phyloP scores from a whole-genome alignment of 306 rosid genomes.

The Glycine tomentella region DNA sequence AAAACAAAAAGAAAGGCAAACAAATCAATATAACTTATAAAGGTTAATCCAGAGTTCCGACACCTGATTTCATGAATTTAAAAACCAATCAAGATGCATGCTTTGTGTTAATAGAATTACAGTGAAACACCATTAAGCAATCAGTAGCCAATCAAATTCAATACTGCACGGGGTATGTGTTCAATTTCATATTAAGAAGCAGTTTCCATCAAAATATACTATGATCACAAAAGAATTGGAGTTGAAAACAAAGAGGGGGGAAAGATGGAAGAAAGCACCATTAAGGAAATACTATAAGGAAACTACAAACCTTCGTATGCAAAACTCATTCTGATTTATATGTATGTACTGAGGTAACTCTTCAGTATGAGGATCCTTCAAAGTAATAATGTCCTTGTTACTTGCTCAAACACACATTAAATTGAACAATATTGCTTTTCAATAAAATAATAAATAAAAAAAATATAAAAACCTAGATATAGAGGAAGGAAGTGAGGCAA shows the following conservation, averaged over 20 bases:
- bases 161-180: not conserved
- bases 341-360: constrained; percentile 69
- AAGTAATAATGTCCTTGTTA: constrained; percentile 44
- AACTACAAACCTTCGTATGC: constrained; percentile 64
- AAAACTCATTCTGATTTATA: constrained; percentile 77
- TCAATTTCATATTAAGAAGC: not conserved
- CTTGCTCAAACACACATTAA: constrained; percentile 29
- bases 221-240: constrained; percentile 18
- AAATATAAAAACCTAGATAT: not conserved
- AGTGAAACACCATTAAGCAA: not conserved
- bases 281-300: constrained; percentile 10
- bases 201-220: constrained; percentile 16
- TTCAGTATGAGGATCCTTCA: constrained; percentile 64
- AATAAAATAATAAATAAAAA: not conserved
- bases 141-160: not conserved
- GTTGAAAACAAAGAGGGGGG: not conserved
- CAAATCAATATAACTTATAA: constrained; percentile 3
- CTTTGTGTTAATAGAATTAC: not conserved
- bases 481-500: not conserved
- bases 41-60: constrained; percentile 16
- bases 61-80: not conserved
- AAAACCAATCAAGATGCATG: not conserved
- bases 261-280: not conserved
- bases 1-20: constrained; percentile 32
- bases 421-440: not conserved